A percentile compares a stretch with the other conserved stretches of the same genome.
Evolutionary conservation across 768 basidiomycete species (phyloP).

Genomic region (Brasilioporus rufonigricans): DNA sequence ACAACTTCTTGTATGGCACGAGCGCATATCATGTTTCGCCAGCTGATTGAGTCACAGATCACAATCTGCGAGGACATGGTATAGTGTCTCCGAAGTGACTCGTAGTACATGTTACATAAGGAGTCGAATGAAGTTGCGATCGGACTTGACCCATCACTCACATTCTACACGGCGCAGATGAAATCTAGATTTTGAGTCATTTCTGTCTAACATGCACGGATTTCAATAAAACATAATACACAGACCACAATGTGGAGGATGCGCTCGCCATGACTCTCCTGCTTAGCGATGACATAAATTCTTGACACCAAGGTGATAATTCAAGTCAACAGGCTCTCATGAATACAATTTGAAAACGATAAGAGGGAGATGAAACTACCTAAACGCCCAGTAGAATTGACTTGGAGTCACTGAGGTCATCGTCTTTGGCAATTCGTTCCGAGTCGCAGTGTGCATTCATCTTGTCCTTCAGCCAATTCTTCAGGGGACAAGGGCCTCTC

Average conservation of each 20-base stretch:
- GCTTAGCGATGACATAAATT: background rate
- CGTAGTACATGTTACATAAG: conserved; percentile 1
- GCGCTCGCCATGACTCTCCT: conserved; percentile 1
- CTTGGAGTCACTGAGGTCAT: background rate
- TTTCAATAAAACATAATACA: background rate
- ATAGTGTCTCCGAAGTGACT: conserved; percentile 4
- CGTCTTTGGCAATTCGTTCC: conserved; percentile 8
- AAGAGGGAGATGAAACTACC: too few species aligned
- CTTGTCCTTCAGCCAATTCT: conserved; percentile 34
- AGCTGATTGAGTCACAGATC: background rate
- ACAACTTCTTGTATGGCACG: conserved; percentile 1
- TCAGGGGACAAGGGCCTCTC: conserved; percentile 35
- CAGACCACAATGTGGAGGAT: conserved; percentile 3
- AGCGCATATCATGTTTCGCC: background rate
- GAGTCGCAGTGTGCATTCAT: conserved; percentile 14
- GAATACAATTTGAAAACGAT: background rate
- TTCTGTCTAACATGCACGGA: background rate
- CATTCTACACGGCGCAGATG: background rate
- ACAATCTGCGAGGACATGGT: background rate
- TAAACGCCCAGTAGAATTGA: background rate
- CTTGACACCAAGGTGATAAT: background rate
- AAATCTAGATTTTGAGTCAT: conserved; percentile 3
- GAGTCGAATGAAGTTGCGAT: conserved; percentile 12
- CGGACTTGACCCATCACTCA: conserved; percentile 4
- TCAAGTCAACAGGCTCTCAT: background rate